Base-by-base conservation (phyloP, 2,329 filamentous ascomycete species). In the Pseudogymnoascus sp. region DNA sequence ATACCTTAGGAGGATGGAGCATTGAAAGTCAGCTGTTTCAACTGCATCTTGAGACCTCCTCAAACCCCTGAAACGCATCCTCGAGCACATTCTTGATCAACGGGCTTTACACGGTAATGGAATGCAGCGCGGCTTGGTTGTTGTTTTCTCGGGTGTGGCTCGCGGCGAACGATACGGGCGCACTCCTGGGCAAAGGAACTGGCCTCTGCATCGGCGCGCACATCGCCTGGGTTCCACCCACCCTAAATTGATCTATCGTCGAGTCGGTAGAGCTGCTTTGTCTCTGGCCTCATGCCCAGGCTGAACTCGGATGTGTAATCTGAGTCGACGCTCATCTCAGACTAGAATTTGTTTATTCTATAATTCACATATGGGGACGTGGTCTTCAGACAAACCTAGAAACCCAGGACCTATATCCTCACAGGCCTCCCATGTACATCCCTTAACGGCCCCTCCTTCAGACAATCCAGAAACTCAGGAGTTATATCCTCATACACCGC, bases 21-120 rank as follows among this genome's bases (percentile, higher is more conserved):
- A 1, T 67, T 67, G 65, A 76, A 75, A 1, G 68, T 71, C 11
- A 76, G 64, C 11, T 69, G 64, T 59, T 73, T 69, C 33, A 75
- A 65, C 33, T 67, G 68, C 7, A 72, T 72, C 7, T 68, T 72
- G 29, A 77, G 67, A 6, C 72, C 72, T 2, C n/a, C n/a, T 68
- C 66, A 64, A 72, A 76, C 5, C 69, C 70, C 37, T 70, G 64
- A 56, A 76, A 73, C 11, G 72, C 69, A 13, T 65, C 62, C 19
- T 68, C 68, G 1, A 76, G 66, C 7, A 73, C 62, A 26, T 68
- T 69, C 62, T 71, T 74, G 13, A 76, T 69, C 7, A 72, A 60
- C 2, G 72, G 70, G 42, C 72, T 75, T 50, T 76, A 74, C 1
- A 76, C 66, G 3, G 72, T 70, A 62, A 76, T 71, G 2, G 73